Conservation (phyloP, 2,329 filamentous ascomycete species). For the Hypocrella siamensis region DNA sequence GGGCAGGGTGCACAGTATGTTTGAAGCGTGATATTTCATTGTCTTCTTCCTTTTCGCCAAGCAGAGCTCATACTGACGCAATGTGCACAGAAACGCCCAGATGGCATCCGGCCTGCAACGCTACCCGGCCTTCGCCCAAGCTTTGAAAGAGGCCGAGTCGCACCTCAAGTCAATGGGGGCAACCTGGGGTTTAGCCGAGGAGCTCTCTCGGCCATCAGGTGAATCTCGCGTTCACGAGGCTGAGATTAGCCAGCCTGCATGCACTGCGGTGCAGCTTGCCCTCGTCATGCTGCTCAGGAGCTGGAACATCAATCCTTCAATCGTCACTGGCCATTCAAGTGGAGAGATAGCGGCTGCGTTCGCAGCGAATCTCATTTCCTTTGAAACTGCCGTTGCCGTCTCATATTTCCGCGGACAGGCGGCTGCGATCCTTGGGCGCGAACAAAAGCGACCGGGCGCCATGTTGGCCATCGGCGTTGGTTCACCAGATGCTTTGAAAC, state of each 20-base stretch:
- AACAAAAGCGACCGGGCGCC: conserved; percentile 5
- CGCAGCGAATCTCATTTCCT: conserved; percentile 11
- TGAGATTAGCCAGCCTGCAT: conserved; percentile 15
- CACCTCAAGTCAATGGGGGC: conserved; percentile 9
- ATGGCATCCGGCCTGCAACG: conserved; percentile 3
- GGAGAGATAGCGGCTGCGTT: conserved; percentile 20
- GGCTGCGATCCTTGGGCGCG: conserved; percentile 3
- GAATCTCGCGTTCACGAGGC: conserved; percentile 4
- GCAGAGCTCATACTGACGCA: neutral
- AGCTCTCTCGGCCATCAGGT: conserved; percentile 8
- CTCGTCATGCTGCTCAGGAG: conserved; percentile 14
- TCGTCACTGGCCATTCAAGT: conserved; percentile 15
- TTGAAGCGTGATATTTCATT: conserved; percentile 2
- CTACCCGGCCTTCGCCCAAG: conserved; percentile 4
- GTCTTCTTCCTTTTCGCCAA: neutral
- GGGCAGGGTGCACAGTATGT: conserved; percentile 19
- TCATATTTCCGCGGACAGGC: conserved; percentile 8
- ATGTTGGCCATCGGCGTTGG: conserved; percentile 14
- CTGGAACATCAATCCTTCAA: conserved; percentile 11
- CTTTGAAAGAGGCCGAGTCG: conserved; percentile 7
- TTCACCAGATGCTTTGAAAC: conserved; percentile 1
- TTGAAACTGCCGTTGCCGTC: conserved; percentile 6
- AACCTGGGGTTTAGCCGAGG: conserved; percentile 11
- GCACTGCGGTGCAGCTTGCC: conserved; percentile 21
- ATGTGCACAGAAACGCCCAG: conserved; percentile 1